Conservation (phyloP, 169 alveolate species). For the Plasmodium gaboni region DNA sequence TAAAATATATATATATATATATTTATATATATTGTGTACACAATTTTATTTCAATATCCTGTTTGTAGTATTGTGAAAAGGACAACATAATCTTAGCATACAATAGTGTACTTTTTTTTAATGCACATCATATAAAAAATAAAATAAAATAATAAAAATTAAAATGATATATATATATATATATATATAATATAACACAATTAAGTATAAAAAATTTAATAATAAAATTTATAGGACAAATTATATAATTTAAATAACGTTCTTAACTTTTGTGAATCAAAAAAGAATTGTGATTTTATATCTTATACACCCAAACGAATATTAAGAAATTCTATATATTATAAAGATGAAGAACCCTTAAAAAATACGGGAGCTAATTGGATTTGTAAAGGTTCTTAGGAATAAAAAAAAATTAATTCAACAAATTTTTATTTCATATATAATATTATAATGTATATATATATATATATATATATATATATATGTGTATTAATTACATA, state of each 20-base stretch:
- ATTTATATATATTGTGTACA: background rate
- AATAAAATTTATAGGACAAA: conserved; percentile 43
- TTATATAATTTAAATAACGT: conserved; percentile 31
- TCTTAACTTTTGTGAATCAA: conserved; percentile 40
- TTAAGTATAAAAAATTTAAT: background rate
- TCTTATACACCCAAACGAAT: conserved; percentile 46
- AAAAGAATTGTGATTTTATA: conserved; percentile 43
- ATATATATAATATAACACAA: conserved; percentile 1
- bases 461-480: conserved; percentile 1
- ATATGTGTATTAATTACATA: background rate
- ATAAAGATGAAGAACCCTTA: conserved; percentile 39
- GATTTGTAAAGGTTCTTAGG: conserved; percentile 38
- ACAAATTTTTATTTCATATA: background rate
- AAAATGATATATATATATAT: background rate
- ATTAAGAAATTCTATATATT: conserved; percentile 53
- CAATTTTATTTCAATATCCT: background rate
- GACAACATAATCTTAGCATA: conserved; percentile 29
- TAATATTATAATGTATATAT: background rate
- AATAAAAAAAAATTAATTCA: background rate
- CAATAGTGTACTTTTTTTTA: conserved; percentile 12
- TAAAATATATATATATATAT: background rate
- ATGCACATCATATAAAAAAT: background rate
- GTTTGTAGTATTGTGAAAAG: conserved; percentile 63
- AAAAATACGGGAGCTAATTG: conserved; percentile 62
- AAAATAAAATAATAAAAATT: background rate